Evolutionary conservation across 345 rosid genomes (phyloP).

Genomic region (Gossypium turneri): DNA sequence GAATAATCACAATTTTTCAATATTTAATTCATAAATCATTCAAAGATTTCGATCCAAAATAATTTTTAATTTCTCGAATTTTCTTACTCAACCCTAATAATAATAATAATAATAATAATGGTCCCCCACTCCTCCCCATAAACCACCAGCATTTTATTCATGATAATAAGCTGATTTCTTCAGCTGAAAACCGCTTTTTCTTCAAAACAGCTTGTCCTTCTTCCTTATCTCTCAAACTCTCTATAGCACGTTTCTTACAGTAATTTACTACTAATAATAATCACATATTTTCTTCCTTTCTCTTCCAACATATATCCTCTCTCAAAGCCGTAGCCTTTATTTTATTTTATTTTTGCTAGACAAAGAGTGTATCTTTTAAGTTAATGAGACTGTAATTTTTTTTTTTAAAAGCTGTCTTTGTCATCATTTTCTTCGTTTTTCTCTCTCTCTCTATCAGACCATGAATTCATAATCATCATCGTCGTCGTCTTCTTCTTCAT

Average conservation of each 20-base stretch:
- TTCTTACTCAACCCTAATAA: background rate
- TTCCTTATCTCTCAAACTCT: background rate
- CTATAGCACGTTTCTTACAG: slow-evolving; percentile 13
- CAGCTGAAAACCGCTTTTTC: slow-evolving; percentile 25
- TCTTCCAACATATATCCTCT: background rate
- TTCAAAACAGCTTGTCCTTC: background rate
- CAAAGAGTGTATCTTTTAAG: background rate
- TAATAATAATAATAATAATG: slow-evolving; percentile 1
- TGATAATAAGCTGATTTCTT: slow-evolving; percentile 15
- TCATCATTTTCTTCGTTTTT: background rate
- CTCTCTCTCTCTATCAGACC: slow-evolving; percentile 8
- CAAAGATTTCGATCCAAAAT: too few species aligned
- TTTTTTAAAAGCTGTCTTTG: background rate
- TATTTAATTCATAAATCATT: too few species aligned
- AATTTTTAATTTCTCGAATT: too few species aligned
- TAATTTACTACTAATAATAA: background rate
- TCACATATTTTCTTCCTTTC: background rate
- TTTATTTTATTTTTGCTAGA: background rate
- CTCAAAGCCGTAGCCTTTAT: background rate
- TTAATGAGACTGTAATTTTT: background rate
- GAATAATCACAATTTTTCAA: too few species aligned
- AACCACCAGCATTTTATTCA: slow-evolving; percentile 3
- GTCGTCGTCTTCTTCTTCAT: background rate
- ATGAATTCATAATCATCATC: slow-evolving; percentile 21
- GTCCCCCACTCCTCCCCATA: slow-evolving; percentile 6